A percentile compares a stretch with the other conserved stretches of the same genome.
Evolutionary conservation across 2,329 filamentous ascomycete species (phyloP).

Genomic region (Plenodomus biglobosus): DNA sequence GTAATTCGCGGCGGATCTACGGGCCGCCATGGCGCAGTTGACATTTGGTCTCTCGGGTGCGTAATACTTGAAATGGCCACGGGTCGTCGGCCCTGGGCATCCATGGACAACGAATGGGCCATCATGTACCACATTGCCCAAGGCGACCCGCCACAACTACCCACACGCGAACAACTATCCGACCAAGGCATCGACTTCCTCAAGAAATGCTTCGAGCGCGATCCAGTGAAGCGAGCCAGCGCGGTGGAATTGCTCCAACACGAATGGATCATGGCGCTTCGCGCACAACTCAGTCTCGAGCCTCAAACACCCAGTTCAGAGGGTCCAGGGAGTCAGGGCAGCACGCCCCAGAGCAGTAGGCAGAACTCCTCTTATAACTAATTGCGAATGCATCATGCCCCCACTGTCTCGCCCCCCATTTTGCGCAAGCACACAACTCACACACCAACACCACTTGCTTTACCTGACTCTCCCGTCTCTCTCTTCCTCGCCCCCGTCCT

Average conservation of each 20-base stretch:
- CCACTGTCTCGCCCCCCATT: too few relatives aligned
- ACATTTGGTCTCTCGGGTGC: conserved; percentile 95
- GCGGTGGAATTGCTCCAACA: conserved; percentile 91
- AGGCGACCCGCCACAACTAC: conserved; percentile 87
- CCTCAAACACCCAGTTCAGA: conserved; percentile 48
- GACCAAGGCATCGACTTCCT: conserved; percentile 85
- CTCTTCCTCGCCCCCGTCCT: too few relatives aligned
- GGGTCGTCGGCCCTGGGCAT: conserved; percentile 89
- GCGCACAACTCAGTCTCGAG: conserved; percentile 51
- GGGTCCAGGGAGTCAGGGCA: conserved; percentile 17
- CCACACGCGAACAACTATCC: conserved; percentile 79
- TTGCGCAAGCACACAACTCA: too few relatives aligned
- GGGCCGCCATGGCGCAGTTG: conserved; percentile 81
- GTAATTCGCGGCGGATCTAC: conserved; percentile 80
- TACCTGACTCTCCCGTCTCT: not conserved
- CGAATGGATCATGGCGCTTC: conserved; percentile 71
- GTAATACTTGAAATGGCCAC: conserved; percentile 98
- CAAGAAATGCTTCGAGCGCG: conserved; percentile 79
- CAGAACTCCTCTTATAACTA: conserved; percentile 42
- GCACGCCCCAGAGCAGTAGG: conserved; percentile 23
- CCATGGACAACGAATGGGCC: conserved; percentile 97
- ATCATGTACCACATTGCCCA: conserved; percentile 99
- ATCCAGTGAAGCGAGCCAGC: conserved; percentile 75
- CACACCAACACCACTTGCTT: too few relatives aligned
- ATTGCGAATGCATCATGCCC: too few relatives aligned